Evolutionary conservation across 176 grass and related monocot genomes (phyloP), one percentile per base, ranked within the genome.

Genomic region (Zizania latifolia): DNA sequence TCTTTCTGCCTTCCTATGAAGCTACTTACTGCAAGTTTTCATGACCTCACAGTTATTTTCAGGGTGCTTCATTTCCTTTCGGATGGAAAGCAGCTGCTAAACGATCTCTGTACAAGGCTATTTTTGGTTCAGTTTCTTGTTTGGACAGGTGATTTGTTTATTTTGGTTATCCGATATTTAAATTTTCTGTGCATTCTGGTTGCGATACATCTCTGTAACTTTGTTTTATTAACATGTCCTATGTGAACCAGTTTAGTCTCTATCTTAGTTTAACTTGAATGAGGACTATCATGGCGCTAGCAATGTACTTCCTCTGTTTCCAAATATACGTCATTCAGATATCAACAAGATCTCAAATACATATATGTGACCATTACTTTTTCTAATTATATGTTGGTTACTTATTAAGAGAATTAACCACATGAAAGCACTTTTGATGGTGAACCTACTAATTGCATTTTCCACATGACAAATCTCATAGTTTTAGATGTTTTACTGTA

Each of bases 51-150:
- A 61, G 16, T 81, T 75, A 70, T 83, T 85, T 86, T 83, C 79
- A 93, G 90, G 90, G 94, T 80, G 78, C 88, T 89, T 93, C 90
- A 62, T 91, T 97, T 91, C 92, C 94, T 87, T 93, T 85, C 86
- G 85, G 88, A 58, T 92, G 90, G 94, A 97, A 85, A 85, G 84
- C 84, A 72, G 78, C 90, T 75, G 78, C 89, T 45, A 93, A 93
- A 71, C 80, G 91, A 61, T 97, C 86, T 67, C 83, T 97, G 66
- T 78, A 85, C 78, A 91, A 86, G 67, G 88, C 90, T 53, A 71
- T 87, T 86, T 80, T 90, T 2, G 78, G 91, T 62, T 44, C 81
- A 82, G 78, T 97, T 85, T 86, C 78, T 65, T 70, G 73, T 79
- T 88, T 97, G 78, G 94, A 97, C 77, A 93, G 94, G 94, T 91